Evolutionary conservation across 768 basidiomycete genomes (phyloP), one percentile per base, ranked within the genome.

Genomic region (Rhizopogon rudus): DNA sequence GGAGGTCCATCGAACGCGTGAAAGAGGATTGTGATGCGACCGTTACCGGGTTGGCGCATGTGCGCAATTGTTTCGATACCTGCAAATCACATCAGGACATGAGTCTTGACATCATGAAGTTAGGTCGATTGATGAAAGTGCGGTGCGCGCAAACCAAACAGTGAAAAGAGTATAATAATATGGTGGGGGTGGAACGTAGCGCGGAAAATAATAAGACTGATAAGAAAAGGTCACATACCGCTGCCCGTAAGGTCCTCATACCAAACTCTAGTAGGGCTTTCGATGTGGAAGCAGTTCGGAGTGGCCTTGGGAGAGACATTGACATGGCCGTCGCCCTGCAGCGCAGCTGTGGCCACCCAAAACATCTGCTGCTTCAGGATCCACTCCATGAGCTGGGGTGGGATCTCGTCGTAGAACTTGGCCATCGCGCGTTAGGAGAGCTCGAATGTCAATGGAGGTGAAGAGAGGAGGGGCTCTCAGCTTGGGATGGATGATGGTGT

Each of bases 161-260:
- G 12, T 35, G 35, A 35, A 35, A 35, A 12, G 35, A 12, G 25
- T n/a, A 41, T 8, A 57, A 16, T 39, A 35, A 3, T 7, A 14
- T 8, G 16, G 29, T 10, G 33, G 45, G 37, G 48, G 31, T 48
- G 9, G 29, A 17, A 45, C 44, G 44, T n/a, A 45, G 10, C 10
- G 7, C 16, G 3, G 1, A 28, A 5, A 28, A 20, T 22, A n/a
- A 33, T 43, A 43, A 55, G 20, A 35, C 3, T 52, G 8, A 7
- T 1, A 22, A 13, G 20, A n/a, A 37, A 50, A 13, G 12, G 28
- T n/a, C 17, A 72, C 76, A 41, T 56, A 84, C 86, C 86, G 57
- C 84, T 83, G 8, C 87, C 87, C 17, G 81, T 83, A 44, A 87
- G 73, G 64, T 89, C 87, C 62, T 89, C 85, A 58, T 89, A 89